phyloP scores from a whole-genome alignment of 352 stramenopile genomes.

The Pythium apleroticum region DNA sequence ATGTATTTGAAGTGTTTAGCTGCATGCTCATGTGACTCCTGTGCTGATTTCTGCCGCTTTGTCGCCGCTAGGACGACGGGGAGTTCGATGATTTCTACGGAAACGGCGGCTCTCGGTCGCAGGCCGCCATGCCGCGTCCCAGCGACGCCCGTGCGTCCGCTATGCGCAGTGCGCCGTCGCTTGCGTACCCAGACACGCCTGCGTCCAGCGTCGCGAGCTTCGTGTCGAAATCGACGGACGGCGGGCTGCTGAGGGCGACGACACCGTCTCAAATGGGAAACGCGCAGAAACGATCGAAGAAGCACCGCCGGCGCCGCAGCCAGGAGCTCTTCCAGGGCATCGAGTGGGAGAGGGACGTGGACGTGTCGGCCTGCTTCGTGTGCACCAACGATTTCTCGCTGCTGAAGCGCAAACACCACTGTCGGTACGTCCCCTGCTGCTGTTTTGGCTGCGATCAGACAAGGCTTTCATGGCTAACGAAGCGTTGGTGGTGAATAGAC shows the following conservation, averaged over 20 bases:
- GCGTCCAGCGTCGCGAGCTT: slow-evolving; percentile 28
- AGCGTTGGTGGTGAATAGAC: slow-evolving; percentile 17
- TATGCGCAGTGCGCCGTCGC: not conserved
- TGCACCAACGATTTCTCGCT: slow-evolving; percentile 65
- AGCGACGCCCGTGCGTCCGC: not conserved
- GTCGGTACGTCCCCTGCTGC: slow-evolving; percentile 35
- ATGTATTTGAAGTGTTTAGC: not conserved
- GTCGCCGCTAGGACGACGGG: slow-evolving; percentile 48
- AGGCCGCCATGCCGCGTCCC: slow-evolving; percentile 10
- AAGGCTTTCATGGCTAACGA: slow-evolving; percentile 1
- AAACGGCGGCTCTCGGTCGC: slow-evolving; percentile 13
- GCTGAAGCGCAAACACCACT: slow-evolving; percentile 75
- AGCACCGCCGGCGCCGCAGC: slow-evolving; percentile 44
- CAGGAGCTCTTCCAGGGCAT: slow-evolving; percentile 59
- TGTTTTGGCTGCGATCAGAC: not conserved
- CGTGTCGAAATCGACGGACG: slow-evolving; percentile 23
- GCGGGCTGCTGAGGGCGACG: slow-evolving; percentile 8
- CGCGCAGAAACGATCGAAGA: slow-evolving; percentile 22
- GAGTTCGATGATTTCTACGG: slow-evolving; percentile 81
- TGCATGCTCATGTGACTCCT: slow-evolving; percentile 1
- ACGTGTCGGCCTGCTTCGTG: slow-evolving; percentile 46
- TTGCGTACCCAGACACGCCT: slow-evolving; percentile 25
- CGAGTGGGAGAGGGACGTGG: slow-evolving; percentile 55
- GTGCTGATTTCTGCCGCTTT: slow-evolving; percentile 10
- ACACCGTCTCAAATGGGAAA: slow-evolving; percentile 3